Evolutionary conservation across 2,329 filamentous ascomycete genomes (phyloP).

Genomic region (Chaetothyriales sp.): DNA sequence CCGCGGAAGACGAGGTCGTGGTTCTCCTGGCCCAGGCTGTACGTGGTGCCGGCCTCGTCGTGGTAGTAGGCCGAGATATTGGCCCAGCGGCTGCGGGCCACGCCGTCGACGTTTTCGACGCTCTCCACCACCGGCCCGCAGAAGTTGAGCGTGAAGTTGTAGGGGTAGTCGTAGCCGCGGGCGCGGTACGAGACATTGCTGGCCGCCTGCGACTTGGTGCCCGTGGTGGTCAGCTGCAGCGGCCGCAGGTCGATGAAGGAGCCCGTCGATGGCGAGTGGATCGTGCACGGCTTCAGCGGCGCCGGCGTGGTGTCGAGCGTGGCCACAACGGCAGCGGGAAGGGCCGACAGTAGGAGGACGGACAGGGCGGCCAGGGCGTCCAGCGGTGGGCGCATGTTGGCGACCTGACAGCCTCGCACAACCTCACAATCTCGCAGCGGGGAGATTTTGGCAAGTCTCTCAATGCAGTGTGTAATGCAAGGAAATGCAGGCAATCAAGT

Average conservation of each 20-base stretch:
- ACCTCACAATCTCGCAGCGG: conserved; percentile 1
- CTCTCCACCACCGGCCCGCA: conserved; percentile 37
- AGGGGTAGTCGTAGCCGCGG: conserved; percentile 35
- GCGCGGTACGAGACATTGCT: conserved; percentile 36
- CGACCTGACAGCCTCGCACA: neutral
- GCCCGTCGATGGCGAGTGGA: conserved; percentile 46
- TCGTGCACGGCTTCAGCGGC: conserved; percentile 44
- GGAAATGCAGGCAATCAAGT: neutral
- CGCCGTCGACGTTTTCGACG: conserved; percentile 33
- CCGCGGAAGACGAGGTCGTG: conserved; percentile 36
- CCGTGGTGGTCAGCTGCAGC: conserved; percentile 24
- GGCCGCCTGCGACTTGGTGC: conserved; percentile 34
- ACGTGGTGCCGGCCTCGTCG: conserved; percentile 12
- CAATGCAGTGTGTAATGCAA: neutral
- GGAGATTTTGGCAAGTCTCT: neutral
- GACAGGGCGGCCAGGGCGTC: conserved; percentile 1
- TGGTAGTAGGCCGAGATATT: conserved; percentile 39
- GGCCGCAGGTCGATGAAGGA: conserved; percentile 51
- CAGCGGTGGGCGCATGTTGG: conserved; percentile 1
- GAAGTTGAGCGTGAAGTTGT: conserved; percentile 39
- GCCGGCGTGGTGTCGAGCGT: conserved; percentile 30
- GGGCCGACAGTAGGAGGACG: conserved; percentile 22
- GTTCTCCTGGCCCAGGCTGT: conserved; percentile 28
- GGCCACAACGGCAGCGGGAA: conserved; percentile 22
- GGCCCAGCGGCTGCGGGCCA: conserved; percentile 28